Base-by-base conservation (phyloP, 139 green algal genomes). In the Ettlia oleoabundans region DNA sequence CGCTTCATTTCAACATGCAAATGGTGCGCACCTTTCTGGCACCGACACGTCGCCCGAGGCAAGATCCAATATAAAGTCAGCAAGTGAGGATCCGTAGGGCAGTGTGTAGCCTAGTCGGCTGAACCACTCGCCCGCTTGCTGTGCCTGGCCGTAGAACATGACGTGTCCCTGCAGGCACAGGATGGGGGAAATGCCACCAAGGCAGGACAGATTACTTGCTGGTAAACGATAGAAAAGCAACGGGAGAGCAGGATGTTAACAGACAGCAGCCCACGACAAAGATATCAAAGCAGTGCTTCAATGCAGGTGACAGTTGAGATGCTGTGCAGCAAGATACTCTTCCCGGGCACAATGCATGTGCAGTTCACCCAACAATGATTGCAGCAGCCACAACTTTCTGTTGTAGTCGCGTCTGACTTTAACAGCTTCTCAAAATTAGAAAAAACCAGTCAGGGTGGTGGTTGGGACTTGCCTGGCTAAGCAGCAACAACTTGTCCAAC, bases 41-140 rank as follows among this genome's bases (percentile, higher is more conserved):
- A 30, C 64, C 8, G 26, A 58, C 70, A 67, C 70, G 24, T 95
- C 87, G 22, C 88, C 94, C n/a, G 86, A 93, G 13, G 93, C 86
- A 43, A 97, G 72, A 74, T 97, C 94, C 63, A 97, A 85, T 21
- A 96, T 87, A 73, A 94, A 95, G 76, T 97, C 94, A 4, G 94
- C 91, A 33, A 93, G 82, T 84, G 95, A 96, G 41, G 93, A 86
- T 22, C 91, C 87, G 62, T 91, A 94, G 35, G 94, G 94, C 52
- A 92, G 78, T 0, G 82, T 79, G 78, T 89, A 91, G 9, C 91
- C 90, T 33, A 90, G 78, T 10, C 81, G 33, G 13, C 84, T 78
- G 67, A 96, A 95, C 89, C 90, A 97, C 15, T 93, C 89, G 7
- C 78, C 83, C 2, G 81, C 86, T 22, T 87, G n/a, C 4, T 80